phyloP scores from a whole-genome alignment of 495 filamentous ascomycete species.

The Beverwykella pulmonaria region DNA sequence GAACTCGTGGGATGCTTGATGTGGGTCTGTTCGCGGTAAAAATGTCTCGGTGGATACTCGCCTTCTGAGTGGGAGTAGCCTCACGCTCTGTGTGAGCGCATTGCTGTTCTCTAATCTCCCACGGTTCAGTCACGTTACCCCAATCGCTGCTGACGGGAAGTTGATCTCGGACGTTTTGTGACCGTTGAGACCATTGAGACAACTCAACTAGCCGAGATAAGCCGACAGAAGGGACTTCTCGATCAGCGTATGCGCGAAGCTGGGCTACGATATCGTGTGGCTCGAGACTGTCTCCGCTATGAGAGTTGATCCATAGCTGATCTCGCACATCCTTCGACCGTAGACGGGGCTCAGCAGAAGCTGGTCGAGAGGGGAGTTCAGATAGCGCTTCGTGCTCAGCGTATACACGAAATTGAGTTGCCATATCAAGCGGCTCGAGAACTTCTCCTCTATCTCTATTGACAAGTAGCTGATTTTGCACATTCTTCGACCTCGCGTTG shows the following conservation, averaged over 20 bases:
- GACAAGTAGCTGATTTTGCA: neutral
- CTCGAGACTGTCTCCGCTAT: neutral
- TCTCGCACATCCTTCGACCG: neutral
- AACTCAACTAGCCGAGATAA: no score
- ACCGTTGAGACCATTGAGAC: no score
- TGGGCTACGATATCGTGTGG: conserved; percentile 3
- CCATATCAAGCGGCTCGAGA: neutral
- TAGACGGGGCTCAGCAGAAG: no score
- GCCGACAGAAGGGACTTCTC: neutral
- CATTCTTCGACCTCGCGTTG: neutral
- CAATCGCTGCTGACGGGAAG: no score
- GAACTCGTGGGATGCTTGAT: neutral
- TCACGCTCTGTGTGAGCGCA: no score
- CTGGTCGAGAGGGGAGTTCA: no score
- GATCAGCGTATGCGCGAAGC: conserved; percentile 1
- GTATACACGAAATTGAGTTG: no score
- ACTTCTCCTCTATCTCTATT: neutral
- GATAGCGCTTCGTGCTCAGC: no score
- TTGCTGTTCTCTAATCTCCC: no score
- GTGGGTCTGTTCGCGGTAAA: neutral
- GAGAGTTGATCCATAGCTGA: neutral
- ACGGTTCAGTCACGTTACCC: no score
- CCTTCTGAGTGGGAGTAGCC: neutral
- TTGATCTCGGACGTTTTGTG: no score
- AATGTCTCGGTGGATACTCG: neutral